Percentiles rank a stretch among this genome's conserved stretches.
phyloP scores from a whole-genome alignment of 257 asterid species.

The Solanum bulbocastanum region DNA sequence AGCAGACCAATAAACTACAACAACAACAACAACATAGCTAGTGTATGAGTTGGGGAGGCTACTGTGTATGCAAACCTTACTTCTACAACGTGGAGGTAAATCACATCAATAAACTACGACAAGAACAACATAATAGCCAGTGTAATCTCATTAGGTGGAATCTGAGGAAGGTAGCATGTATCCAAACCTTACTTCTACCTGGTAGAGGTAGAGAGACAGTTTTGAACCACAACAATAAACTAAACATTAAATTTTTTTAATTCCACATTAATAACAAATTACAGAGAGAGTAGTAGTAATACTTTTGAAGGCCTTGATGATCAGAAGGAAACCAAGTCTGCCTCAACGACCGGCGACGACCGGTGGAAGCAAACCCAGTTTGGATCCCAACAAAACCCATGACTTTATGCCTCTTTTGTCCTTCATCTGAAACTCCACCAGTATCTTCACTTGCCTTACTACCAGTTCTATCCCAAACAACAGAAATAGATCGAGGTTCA shows the following conservation, averaged over 20 bases:
- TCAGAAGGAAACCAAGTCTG: slow-evolving; percentile 92
- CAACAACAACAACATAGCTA: neutral
- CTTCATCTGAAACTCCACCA: slow-evolving; percentile 22
- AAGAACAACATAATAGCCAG: neutral
- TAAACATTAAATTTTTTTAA: too few relatives aligned
- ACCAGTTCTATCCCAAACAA: slow-evolving; percentile 61
- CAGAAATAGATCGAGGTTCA: slow-evolving; percentile 63
- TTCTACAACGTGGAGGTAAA: neutral
- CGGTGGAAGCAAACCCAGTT: slow-evolving; percentile 81
- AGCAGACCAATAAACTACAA: neutral
- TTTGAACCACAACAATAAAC: neutral
- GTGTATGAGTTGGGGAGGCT: neutral
- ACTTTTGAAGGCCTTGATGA: slow-evolving; percentile 72
- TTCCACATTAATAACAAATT: neutral
- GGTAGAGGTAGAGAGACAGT: neutral
- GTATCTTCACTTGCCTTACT: neutral
- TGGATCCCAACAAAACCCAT: slow-evolving; percentile 96
- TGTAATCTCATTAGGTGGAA: neutral
- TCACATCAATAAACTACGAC: neutral
- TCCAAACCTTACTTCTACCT: neutral
- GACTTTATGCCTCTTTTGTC: slow-evolving; percentile 58
- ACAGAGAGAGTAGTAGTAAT: neutral
- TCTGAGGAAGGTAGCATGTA: neutral
- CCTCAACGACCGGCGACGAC: slow-evolving; percentile 72
- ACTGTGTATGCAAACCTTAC: neutral